Evolutionary conservation across 331 rosid genomes (phyloP), one percentile per base, ranked within the genome.

Genomic region (Pyrus hybrid): DNA sequence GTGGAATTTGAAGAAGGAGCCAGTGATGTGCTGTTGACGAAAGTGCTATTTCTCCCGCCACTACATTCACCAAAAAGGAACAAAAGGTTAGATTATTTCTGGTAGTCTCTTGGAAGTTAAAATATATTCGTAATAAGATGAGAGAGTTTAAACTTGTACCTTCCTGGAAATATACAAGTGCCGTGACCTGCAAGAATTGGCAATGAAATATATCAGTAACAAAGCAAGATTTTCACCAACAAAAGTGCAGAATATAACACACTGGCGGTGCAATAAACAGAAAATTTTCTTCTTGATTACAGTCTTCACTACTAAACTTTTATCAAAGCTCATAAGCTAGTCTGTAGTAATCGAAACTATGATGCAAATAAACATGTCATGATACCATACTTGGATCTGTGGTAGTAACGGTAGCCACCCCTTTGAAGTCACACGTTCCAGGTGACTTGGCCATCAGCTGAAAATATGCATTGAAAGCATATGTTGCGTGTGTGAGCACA

Each of bases 401-500:
- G 69, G 98, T 89, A 49, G 96, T 88, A 81, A 93, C 65, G 21
- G 89, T 60, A 33, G 98, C 98, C 76, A 86, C 98, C 75, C 98
- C 97, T 79, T 93, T 93, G 79, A 93, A 93, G 83, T 93, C 97
- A 78, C 98, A 93, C n/a, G 96, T 89, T 71, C 98, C 98, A 13
- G 87, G 62, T 68, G 93, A 81, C 85, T 91, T 93, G 4, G 80
- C 89, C 98, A 91, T 89, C 85, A 65, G 66, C 87, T 93, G 98
- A 82, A 77, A 93, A 70, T 93, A 93, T 37, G 97, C 87, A 87
- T 93, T 93, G 84, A 93, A 85, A 63, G 98, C 97, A 75, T 91
- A 93, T n/a, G 98, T 77, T 66, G 97, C 78, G 53, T 93, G 98
- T 7, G 90, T 63, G 56, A 82, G 89, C 70, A 93, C 96, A 80